Conservation (phyloP, 257 asterid genomes). For the Solanum gracilifrons region DNA sequence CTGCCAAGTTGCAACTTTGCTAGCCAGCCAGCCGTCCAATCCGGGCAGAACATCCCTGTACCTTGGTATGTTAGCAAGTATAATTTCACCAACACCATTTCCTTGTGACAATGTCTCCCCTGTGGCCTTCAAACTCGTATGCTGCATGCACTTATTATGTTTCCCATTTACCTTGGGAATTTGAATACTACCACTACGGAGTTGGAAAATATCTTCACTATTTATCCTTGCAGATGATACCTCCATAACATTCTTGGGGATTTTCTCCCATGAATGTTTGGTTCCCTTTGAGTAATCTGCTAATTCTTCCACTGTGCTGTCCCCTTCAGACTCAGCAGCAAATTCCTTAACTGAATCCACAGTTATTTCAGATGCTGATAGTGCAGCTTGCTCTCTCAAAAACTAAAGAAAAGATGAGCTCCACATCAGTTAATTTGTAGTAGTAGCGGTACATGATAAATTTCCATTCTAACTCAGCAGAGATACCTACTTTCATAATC, state of each 20-base stretch:
- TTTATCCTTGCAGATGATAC: slow-evolving; percentile 14
- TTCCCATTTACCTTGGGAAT: slow-evolving; percentile 52
- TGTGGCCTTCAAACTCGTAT: slow-evolving; percentile 48
- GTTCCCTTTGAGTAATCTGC: slow-evolving; percentile 36
- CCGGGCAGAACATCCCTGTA: slow-evolving; percentile 75
- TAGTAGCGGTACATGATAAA: not conserved
- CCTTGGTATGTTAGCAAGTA: slow-evolving; percentile 56
- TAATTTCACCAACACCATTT: slow-evolving; percentile 57
- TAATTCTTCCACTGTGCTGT: slow-evolving; percentile 41
- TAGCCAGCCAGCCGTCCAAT: slow-evolving; percentile 69
- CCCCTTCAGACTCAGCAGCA: slow-evolving; percentile 47
- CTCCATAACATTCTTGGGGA: slow-evolving; percentile 39
- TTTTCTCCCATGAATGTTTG: slow-evolving; percentile 49
- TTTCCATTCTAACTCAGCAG: not conserved
- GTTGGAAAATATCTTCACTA: slow-evolving; percentile 26
- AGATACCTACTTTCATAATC: slow-evolving; percentile 69
- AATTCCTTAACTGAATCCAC: slow-evolving; percentile 71
- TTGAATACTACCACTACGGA: slow-evolving; percentile 16
- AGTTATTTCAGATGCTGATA: slow-evolving; percentile 73
- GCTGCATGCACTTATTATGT: slow-evolving; percentile 66
- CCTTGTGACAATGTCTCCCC: slow-evolving; percentile 78
- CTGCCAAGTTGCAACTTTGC: slow-evolving; percentile 70
- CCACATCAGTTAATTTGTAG: slow-evolving; percentile 4
- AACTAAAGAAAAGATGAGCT: slow-evolving; percentile 39
- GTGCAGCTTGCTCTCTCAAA: slow-evolving; percentile 85